These are phyloP conservation scores for Sarcodon aspratus DNA, from an alignment of 768 basidiomycete species.

Conservation along the genomic window DNA sequence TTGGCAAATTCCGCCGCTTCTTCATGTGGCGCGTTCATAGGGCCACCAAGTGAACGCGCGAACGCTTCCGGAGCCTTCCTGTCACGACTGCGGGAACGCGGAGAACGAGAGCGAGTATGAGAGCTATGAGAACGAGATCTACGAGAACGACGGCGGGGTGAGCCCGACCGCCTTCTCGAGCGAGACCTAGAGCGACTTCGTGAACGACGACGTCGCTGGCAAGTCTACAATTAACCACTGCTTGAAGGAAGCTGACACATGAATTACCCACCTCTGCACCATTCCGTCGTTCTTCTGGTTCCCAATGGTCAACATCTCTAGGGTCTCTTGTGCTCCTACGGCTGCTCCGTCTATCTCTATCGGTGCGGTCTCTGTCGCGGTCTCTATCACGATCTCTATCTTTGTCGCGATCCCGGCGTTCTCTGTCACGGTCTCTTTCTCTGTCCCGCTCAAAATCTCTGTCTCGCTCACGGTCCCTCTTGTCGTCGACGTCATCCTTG, in stretches of 20 bases:
- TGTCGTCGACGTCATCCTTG: constrained; percentile 66
- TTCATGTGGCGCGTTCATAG: constrained; percentile 85
- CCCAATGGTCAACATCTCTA: constrained; percentile 55
- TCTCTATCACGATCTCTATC: constrained; percentile 24
- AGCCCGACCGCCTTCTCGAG: constrained; percentile 57
- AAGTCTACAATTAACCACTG: background rate
- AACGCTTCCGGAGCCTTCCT: constrained; percentile 56
- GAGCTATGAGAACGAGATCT: constrained; percentile 46
- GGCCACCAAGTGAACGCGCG: constrained; percentile 73
- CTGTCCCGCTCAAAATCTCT: constrained; percentile 25
- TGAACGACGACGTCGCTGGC: constrained; percentile 38
- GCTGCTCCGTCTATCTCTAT: constrained; percentile 21
- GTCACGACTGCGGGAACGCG: constrained; percentile 38
- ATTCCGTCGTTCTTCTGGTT: constrained; percentile 67
- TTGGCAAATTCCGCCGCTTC: constrained; percentile 95
- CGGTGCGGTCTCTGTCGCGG: constrained; percentile 19
- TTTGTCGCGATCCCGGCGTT: constrained; percentile 21
- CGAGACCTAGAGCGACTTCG: constrained; percentile 58
- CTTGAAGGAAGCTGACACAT: background rate
- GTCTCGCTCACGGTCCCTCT: constrained; percentile 34
- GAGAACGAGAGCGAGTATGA: constrained; percentile 51
- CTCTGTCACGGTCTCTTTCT: constrained; percentile 21
- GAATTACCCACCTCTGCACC: constrained; percentile 43
- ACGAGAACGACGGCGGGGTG: constrained; percentile 48
- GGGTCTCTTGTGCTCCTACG: constrained; percentile 27